A percentile compares a stretch with the other conserved stretches of the same genome.
Conservation (phyloP, 495 filamentous ascomycete genomes). For the Neurospora africana region DNA sequence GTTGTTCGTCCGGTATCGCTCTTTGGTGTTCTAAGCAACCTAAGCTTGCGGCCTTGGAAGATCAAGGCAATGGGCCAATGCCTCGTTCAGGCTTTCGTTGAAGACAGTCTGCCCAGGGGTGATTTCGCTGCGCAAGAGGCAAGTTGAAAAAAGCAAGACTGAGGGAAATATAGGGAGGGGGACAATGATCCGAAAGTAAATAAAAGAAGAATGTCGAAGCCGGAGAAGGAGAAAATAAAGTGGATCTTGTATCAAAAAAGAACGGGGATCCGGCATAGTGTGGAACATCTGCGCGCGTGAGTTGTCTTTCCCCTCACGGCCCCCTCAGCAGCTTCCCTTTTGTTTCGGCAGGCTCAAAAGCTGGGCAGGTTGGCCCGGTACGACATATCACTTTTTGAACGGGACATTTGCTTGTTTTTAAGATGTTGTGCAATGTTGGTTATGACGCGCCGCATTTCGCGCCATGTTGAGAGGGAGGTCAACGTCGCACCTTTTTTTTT, state of each 20-base stretch:
- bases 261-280: neutral
- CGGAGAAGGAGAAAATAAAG: neutral
- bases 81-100: neutral
- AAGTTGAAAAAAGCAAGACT: neutral
- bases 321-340: neutral
- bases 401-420: neutral
- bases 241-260: neutral
- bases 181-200: neutral
- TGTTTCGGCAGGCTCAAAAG: neutral
- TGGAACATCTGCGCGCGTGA: neutral
- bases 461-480: neutral
- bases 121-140: neutral
- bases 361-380: neutral
- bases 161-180: neutral
- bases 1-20: neutral
- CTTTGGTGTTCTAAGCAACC: neutral
- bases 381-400: neutral
- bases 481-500: neutral
- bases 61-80: neutral
- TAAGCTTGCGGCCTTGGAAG: neutral
- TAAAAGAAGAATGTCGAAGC: neutral
- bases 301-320: neutral
- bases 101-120: neutral
- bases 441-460: neutral
- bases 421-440: neutral